Percentiles rank a stretch among this genome's conserved stretches.
Evolutionary conservation across 352 stramenopile species (phyloP).

Genomic region (Pythium brachiatum): DNA sequence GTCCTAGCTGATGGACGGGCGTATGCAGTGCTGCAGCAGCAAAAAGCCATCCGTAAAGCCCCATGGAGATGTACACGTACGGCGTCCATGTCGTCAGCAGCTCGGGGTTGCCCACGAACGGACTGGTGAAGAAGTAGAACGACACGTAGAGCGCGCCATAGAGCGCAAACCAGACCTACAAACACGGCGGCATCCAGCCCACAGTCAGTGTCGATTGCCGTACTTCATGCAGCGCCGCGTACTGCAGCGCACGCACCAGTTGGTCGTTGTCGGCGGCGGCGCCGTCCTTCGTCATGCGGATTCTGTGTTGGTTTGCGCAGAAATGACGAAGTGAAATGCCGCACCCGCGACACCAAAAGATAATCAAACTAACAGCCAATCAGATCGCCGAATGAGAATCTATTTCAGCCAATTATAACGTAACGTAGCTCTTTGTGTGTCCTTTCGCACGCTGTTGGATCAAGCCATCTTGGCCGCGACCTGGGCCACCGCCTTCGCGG

Average conservation of each 20-base stretch:
- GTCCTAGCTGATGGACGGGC: slow-evolving; percentile 62
- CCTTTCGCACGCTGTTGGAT: not conserved
- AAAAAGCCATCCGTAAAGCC: slow-evolving; percentile 82
- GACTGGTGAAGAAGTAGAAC: slow-evolving; percentile 89
- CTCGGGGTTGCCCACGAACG: slow-evolving; percentile 83
- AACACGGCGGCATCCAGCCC: not conserved
- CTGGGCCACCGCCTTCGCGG: slow-evolving; percentile 42
- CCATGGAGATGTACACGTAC: slow-evolving; percentile 88
- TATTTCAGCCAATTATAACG: slow-evolving; percentile 23
- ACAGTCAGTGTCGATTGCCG: not conserved
- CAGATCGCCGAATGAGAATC: not conserved
- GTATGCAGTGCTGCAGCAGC: slow-evolving; percentile 73
- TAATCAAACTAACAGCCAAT: slow-evolving; percentile 5
- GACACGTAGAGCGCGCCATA: slow-evolving; percentile 78
- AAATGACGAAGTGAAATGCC: slow-evolving; percentile 10
- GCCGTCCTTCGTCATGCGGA: slow-evolving; percentile 6
- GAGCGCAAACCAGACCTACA: slow-evolving; percentile 79
- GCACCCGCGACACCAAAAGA: not conserved
- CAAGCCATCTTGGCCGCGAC: slow-evolving; percentile 24
- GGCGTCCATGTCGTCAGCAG: slow-evolving; percentile 83
- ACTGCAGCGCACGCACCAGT: slow-evolving; percentile 10
- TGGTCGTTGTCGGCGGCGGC: slow-evolving; percentile 24
- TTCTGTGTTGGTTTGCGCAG: not conserved
- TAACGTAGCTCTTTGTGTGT: not conserved
- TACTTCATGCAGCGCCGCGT: not conserved